These are phyloP conservation scores for Neurospora intermedia DNA, from an alignment of 495 filamentous ascomycete genomes.

Conservation along the genomic window DNA sequence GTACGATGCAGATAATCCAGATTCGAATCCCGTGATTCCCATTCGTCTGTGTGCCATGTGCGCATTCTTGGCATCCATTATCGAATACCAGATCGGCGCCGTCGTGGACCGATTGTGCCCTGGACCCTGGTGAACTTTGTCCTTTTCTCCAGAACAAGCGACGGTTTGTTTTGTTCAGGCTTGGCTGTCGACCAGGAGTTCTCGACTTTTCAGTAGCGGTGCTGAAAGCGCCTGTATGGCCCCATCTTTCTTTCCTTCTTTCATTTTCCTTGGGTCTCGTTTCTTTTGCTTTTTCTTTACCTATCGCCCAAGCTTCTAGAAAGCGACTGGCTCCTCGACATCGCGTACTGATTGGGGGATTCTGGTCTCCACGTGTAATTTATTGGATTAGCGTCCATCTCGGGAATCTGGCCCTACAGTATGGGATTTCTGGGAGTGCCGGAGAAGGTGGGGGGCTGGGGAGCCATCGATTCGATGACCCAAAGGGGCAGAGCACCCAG, in stretches of 20 bases:
- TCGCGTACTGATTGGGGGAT: not conserved
- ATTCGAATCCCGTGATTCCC: not conserved
- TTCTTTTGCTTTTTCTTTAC: not conserved
- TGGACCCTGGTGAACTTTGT: not conserved
- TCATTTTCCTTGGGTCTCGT: not conserved
- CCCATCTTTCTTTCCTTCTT: not conserved
- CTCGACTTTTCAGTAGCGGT: not conserved
- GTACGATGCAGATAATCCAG: not conserved
- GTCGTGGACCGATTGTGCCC: not conserved
- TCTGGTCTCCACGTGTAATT: not conserved
- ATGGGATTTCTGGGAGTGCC: not conserved
- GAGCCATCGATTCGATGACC: not conserved
- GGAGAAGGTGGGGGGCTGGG: not conserved
- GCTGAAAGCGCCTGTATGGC: not conserved
- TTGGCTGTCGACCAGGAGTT: not conserved
- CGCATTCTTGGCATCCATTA: not conserved
- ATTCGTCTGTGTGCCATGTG: not conserved
- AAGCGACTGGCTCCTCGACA: not conserved
- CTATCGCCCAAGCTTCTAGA: not conserved
- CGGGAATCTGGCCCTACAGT: not conserved
- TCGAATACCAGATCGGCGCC: not conserved
- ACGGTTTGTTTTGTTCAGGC: not conserved
- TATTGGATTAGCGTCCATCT: not conserved
- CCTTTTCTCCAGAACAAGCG: not conserved
- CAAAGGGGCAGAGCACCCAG: not conserved